A percentile compares a stretch with the other conserved stretches of the same genome.
These are phyloP conservation scores for Aspergillus sojae DNA, from an alignment of 2,329 filamentous ascomycete species.

Conservation along the genomic window DNA sequence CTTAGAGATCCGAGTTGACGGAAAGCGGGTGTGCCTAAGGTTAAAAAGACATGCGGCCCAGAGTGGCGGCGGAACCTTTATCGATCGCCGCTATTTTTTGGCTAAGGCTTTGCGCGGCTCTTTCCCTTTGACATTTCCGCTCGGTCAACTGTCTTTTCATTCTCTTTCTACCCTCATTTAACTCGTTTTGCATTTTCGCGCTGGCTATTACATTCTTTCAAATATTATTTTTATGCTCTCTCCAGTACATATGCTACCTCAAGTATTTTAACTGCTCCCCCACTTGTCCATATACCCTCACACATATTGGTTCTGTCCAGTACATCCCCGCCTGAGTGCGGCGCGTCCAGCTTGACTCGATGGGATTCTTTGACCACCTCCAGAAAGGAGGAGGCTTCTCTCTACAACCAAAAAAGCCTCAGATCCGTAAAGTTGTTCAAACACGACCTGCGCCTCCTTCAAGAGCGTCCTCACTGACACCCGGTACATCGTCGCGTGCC, in stretches of 20 bases:
- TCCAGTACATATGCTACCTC: constrained; percentile 19
- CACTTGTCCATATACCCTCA: constrained; percentile 12
- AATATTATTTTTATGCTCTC: constrained; percentile 3
- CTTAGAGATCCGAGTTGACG: constrained; percentile 7
- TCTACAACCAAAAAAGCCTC: constrained; percentile 44
- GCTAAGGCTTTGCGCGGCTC: constrained; percentile 5
- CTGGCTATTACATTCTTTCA: constrained; percentile 6
- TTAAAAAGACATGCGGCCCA: constrained; percentile 9
- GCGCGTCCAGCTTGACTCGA: constrained; percentile 23
- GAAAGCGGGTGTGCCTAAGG: constrained; percentile 6
- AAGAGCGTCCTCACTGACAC: constrained; percentile 30
- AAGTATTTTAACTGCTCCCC: constrained; percentile 6
- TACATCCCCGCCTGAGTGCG: constrained; percentile 9
- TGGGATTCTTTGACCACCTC: constrained; percentile 50
- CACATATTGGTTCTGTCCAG: constrained; percentile 9
- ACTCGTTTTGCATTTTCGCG: constrained; percentile 7
- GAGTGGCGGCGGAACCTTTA: constrained; percentile 19
- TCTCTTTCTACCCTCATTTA: constrained; percentile 13
- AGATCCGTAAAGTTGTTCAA: constrained; percentile 47
- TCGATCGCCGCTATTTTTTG: constrained; percentile 17
- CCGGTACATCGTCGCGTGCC: constrained; percentile 23
- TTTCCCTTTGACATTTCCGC: constrained; percentile 5
- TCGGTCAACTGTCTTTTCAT: constrained; percentile 11
- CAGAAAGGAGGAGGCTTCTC: constrained; percentile 47
- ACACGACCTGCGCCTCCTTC: constrained; percentile 34